These are phyloP conservation scores for Plectosphaerella sp. DNA, from an alignment of 2,329 filamentous ascomycete genomes.

Conservation along the genomic window DNA sequence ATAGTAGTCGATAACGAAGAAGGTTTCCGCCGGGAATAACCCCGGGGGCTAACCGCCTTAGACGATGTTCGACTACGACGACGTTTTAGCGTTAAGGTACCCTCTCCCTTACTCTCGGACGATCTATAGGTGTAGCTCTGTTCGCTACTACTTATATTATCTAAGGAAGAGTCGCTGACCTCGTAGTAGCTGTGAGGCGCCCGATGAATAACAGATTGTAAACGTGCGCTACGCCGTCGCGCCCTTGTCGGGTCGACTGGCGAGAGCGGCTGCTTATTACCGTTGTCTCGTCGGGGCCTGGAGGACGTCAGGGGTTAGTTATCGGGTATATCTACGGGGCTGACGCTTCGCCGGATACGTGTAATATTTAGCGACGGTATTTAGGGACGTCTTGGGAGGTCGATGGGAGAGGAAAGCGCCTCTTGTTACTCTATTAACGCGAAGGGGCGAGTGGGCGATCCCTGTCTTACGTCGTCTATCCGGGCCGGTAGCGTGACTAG, in stretches of 20 bases:
- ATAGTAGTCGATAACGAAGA: background rate
- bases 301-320: too few species aligned
- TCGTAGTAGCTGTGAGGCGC: background rate
- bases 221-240: background rate
- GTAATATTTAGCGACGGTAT: too few species aligned
- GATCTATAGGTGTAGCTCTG: background rate
- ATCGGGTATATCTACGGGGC: too few species aligned
- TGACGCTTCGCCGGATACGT: too few species aligned
- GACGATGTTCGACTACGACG: background rate
- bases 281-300: too few species aligned
- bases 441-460: background rate
- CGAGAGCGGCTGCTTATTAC: too few species aligned
- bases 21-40: background rate
- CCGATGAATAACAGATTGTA: background rate
- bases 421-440: too few species aligned
- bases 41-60: background rate
- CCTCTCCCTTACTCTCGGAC: background rate
- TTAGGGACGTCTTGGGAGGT: background rate
- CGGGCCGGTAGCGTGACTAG: too few species aligned
- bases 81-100: slow-evolving; percentile 10
- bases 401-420: background rate
- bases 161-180: background rate
- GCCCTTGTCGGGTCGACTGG: background rate
- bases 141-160: background rate
- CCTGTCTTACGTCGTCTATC: too few species aligned